These are phyloP conservation scores for Epicoccum nigrum DNA, from an alignment of 2,329 filamentous ascomycete genomes.

Conservation along the genomic window DNA sequence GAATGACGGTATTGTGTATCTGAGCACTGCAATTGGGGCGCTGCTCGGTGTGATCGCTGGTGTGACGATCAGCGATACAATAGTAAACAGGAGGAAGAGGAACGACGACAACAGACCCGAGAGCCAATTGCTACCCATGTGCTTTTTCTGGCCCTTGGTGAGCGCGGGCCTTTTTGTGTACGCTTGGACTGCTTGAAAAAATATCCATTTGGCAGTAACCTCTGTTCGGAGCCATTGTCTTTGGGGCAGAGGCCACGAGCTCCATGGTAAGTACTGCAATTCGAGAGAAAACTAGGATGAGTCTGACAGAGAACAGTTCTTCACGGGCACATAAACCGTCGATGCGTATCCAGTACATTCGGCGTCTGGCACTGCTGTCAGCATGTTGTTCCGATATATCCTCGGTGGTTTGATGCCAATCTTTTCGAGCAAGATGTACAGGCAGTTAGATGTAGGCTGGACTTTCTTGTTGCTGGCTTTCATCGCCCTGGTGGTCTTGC, in stretches of 20 bases:
- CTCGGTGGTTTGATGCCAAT: not conserved
- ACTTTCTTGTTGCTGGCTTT: not conserved
- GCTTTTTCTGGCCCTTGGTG: not conserved
- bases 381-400: not conserved
- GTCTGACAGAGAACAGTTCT: not conserved
- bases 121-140: not conserved
- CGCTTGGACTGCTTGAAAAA: not conserved
- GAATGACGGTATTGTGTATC: conserved; percentile 29
- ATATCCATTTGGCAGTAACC: not conserved
- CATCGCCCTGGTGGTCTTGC: not conserved
- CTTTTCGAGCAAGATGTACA: not conserved
- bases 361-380: not conserved
- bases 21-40: conserved; percentile 40
- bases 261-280: not conserved
- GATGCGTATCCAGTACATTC: not conserved
- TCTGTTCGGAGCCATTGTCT: not conserved
- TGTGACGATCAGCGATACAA: not conserved
- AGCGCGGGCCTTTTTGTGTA: not conserved
- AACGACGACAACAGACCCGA: not conserved
- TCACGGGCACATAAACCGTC: not conserved
- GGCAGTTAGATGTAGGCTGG: not conserved
- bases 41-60: conserved; percentile 42
- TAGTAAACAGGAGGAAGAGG: not conserved
- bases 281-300: not conserved
- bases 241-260: not conserved